Evolutionary conservation across 2,329 filamentous ascomycete genomes (phyloP), one percentile per base, ranked within the genome.

Genomic region (Aspergillus oerlinghausenensis): DNA sequence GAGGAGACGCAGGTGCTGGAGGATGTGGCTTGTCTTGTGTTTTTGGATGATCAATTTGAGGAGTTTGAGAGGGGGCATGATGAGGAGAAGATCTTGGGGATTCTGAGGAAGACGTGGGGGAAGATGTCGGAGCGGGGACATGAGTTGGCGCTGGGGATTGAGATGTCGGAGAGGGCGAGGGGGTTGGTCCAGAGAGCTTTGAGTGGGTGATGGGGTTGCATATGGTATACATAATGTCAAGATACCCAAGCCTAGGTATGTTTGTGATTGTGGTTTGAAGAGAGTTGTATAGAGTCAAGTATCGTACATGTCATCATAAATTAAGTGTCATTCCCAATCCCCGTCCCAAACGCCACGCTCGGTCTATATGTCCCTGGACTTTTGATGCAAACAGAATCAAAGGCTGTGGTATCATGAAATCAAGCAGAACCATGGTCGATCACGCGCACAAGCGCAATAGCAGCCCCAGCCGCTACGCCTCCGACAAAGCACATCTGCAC

Each of bases 1-100:
- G 67, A 65, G 25, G 77, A 80, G 57, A 86, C 87, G 54, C 88
- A 93, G 77, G 80, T 84, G 6, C 79, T 96, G 60, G 91, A 95
- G 77, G 91, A 95, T 75, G 88, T 91, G 49, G 91, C 91, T 3
- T 95, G 90, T 69, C 75, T 96, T 55, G 90, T 95, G 28, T 96
- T 96, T 70, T 75, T 96, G 62, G 90, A 94, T 70, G 90, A 93
- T 70, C 89, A 94, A 69, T 88, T 95, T 61, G 90, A 92, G 66
- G 84, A 82, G 51, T 96, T 94, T 73, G 88, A 90, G 78, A 80
- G 82, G 69, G 81, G 83, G 28, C 81, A 65, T 54, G 68, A 86
- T 54, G 88, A 93, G 75, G 87, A 85, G 51, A 95, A 94, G 80
- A 85, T 91, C 58, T 70, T 93, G 21, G 77, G 75, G 19, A 90